A percentile compares a stretch with the other conserved stretches of the same genome.
Conservation (phyloP, 306 rosid species). For the Elaeagnus macrophylla region DNA sequence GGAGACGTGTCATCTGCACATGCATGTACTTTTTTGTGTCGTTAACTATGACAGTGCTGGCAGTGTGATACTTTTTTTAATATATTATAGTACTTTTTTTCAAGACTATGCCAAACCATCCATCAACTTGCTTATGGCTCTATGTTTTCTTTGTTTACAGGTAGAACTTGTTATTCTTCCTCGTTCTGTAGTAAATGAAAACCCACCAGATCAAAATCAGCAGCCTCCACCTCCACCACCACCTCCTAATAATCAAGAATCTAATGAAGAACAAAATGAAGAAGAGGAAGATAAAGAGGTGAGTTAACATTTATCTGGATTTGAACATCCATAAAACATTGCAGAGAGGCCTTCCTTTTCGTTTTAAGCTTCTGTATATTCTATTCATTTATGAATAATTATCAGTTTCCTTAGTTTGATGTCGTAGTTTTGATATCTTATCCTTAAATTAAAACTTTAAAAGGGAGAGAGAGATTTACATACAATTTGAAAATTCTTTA, state of each 20-base stretch:
- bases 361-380: slow-evolving; percentile 7
- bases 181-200: slow-evolving; percentile 63
- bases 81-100: too few relatives aligned
- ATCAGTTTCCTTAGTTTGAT: background rate
- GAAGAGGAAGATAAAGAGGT: slow-evolving; percentile 77
- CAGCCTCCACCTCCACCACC: slow-evolving; percentile 98
- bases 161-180: slow-evolving; percentile 95
- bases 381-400: slow-evolving; percentile 1
- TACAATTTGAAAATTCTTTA: slow-evolving; percentile 15
- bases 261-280: slow-evolving; percentile 73
- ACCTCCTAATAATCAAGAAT: slow-evolving; percentile 90
- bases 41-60: too few relatives aligned
- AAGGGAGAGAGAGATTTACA: slow-evolving; percentile 15
- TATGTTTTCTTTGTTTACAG: slow-evolving; percentile 21
- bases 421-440: background rate
- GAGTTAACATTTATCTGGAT: slow-evolving; percentile 17
- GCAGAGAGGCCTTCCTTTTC: background rate
- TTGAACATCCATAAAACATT: background rate
- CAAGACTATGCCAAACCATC: too few relatives aligned
- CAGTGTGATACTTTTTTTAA: too few relatives aligned
- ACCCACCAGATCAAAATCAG: slow-evolving; percentile 87
- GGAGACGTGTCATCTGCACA: background rate
- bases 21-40: too few relatives aligned
- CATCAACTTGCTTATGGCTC: too few relatives aligned
- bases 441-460: slow-evolving; percentile 8